Conservation (phyloP, 1,139 yeast genomes). For the Yamadazyma triangularis region DNA sequence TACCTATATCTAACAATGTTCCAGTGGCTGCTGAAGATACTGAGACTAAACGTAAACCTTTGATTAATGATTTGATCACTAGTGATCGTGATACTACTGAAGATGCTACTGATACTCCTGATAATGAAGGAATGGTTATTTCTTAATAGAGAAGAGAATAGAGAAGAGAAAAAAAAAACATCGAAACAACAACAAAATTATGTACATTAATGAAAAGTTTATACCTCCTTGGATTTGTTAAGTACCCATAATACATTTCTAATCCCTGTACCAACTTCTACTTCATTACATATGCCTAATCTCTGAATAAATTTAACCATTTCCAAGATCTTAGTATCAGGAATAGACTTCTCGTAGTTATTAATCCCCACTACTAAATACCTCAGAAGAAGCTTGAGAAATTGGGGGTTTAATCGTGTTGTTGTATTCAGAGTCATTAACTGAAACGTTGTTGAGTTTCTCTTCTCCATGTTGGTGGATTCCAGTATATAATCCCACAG, state of each 20-base stretch:
- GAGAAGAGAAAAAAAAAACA: background rate
- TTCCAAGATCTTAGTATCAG: constrained; percentile 28
- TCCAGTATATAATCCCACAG: constrained; percentile 27
- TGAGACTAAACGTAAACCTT: constrained; percentile 25
- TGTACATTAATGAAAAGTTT: background rate
- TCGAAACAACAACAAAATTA: background rate
- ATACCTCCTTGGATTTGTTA: constrained; percentile 3
- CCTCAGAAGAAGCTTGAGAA: constrained; percentile 13
- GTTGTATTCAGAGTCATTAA: constrained; percentile 2
- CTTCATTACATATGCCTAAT: constrained; percentile 21
- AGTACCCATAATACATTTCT: constrained; percentile 29
- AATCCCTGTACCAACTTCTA: constrained; percentile 21
- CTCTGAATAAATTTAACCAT: constrained; percentile 23
- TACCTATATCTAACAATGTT: constrained; percentile 10
- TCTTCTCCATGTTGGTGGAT: constrained; percentile 5
- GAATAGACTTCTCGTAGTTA: constrained; percentile 26
- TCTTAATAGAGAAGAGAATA: constrained; percentile 7
- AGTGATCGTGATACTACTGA: constrained; percentile 8
- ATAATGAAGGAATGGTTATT: constrained; percentile 15
- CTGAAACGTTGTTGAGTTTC: background rate
- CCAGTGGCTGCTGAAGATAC: constrained; percentile 11
- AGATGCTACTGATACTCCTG: constrained; percentile 15
- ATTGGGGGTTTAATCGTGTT: constrained; percentile 2
- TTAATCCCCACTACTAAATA: constrained; percentile 28
- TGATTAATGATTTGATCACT: constrained; percentile 27